Base-by-base conservation (phyloP, 352 stramenopile genomes). In the Globisporangium echinulatum region DNA sequence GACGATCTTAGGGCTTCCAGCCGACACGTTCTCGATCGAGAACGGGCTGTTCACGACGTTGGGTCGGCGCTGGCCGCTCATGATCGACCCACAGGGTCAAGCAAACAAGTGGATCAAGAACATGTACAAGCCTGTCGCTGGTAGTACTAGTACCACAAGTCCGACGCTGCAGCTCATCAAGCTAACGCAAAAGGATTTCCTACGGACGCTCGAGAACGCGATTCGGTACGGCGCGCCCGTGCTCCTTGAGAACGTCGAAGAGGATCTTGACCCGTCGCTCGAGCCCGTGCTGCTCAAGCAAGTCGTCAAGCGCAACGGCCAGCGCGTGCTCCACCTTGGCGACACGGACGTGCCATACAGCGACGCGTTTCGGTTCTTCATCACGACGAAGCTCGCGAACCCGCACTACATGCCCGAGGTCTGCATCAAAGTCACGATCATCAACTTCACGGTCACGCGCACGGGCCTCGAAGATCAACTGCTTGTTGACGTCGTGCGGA, bases 321-420 rank as follows among this genome's bases (percentile, higher is more conserved):
- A 97, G 57, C 73, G 85, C 13, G 56, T 98, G 33, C 67, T 98
- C 10, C 83, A 95, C 57, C 66, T 98, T 15, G 94, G 94, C 19
- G 92, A 98, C 64, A 88, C 75, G 25, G 92, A 98, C 58, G 85
- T 98, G 10, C 90, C 89, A 6, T 98, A 97, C 73, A 93, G 76
- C 62, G 85, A 94, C 17, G 88, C 94, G 49, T 98, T 98, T 62
- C 85, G 83, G 7, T 94, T 98, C 55, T 97, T 95, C 63, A 96
- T 98, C 56, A 97, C 92, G 38, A 98, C 92, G 33, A 98, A 98
- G 63, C 79, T 98, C 4, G 82, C 87, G 0, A 98, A 98, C 59
- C 92, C 92, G 40, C 87, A 98, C 56, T 98, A 98, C 72, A 94
- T 97, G 83, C 92, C 92, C 15, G 92, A 98, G 59, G 88, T 98